Evolutionary conservation across 257 asterid genomes (phyloP), one percentile per base, ranked within the genome.

Genomic region (Mitragyna speciosa): DNA sequence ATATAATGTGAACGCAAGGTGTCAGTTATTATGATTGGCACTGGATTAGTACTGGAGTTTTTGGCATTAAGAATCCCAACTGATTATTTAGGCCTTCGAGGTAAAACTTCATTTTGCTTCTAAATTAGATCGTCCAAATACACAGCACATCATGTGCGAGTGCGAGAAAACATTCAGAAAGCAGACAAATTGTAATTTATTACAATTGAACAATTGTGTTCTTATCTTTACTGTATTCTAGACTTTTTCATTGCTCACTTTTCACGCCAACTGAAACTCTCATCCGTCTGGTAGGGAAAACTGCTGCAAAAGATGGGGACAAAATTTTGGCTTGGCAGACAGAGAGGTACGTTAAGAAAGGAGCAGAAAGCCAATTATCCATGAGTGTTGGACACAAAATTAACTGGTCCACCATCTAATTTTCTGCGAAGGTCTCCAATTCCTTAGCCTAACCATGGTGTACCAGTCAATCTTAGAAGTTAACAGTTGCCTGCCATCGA

Each of bases 371-470:
- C 79, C 41, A 87, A 84, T 72, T 43, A 69, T 39, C 45, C 85
- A 59, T 77, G 87, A 30, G 12, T 39, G 26, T 45, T 16, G 26
- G 79, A 79, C 66, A 59, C 82, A 68, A 79, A 77, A 76, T 33
- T 85, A 77, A 75, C 85, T 16, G 86, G 94, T 72, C 93, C 85
- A 1, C 88, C 89, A 17, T 90, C 97, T 64, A 85, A 64, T 68
- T 93, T 93, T 85, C 66, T 75, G 7, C 87, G 79, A 61, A 89
- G 86, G 86, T 92, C 98, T 71, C 92, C 96, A 0, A 70, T 93
- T 73, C 88, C 89, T 64, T 49, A 76, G 22, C 70, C 85, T 9
- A 80, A 63, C 75, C 78, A 76, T 70, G 82, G 81, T 70, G 80
- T 78, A 51, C 52, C 54, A 64, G 82, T 41, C 66, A 48, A 79